Evolutionary conservation across 2,329 filamentous ascomycete species (phyloP), one percentile per base, ranked within the genome.

Genomic region (Aureobasidium zeae): DNA sequence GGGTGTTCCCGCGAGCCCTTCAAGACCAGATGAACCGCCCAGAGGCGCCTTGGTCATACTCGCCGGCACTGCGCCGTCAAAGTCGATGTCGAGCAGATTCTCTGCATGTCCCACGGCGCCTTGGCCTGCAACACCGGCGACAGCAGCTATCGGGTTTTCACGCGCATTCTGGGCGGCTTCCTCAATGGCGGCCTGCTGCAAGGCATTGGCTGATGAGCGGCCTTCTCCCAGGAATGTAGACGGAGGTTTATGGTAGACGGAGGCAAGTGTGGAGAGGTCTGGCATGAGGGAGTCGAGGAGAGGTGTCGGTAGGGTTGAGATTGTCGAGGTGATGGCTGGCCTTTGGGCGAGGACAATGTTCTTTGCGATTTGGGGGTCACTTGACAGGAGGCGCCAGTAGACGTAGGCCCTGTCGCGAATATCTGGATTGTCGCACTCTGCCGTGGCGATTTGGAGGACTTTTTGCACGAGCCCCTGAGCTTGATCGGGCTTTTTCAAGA

Each of bases 171-270:
- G 80, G 51, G 84, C 77, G 69, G 94, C 87, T 68, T 98, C 91
- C 62, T 94, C 88, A 59, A 98, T 94, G 48, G 91, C 91, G 38
- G 89, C 89, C 53, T 83, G 82, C 65, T 96, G 91, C 57, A 98
- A 86, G 48, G 86, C 87, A 63, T 94, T 88, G 36, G 91, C 88
- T 26, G 89, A 91, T 54, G 86, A 95, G 32, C 89, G 81, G 30
- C 91, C 91, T 65, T 94, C 87, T 53, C 91, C 91, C 46, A 98
- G 82, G 64, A 98, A 98, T n/a, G 89, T 87, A 73, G 94, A 86
- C 32, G 91, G 88, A 7, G 88, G 88, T 68, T 94, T 96, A 76
- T 98, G 91, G 67, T 98, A 98, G 16, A 98, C 91, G 1, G 89
- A 96, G 6, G 91, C 87, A 21, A 98, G 76, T 8, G 91, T 95